Evolutionary conservation across 495 filamentous ascomycete genomes (phyloP).

Genomic region (Penicillium cataractarum): DNA sequence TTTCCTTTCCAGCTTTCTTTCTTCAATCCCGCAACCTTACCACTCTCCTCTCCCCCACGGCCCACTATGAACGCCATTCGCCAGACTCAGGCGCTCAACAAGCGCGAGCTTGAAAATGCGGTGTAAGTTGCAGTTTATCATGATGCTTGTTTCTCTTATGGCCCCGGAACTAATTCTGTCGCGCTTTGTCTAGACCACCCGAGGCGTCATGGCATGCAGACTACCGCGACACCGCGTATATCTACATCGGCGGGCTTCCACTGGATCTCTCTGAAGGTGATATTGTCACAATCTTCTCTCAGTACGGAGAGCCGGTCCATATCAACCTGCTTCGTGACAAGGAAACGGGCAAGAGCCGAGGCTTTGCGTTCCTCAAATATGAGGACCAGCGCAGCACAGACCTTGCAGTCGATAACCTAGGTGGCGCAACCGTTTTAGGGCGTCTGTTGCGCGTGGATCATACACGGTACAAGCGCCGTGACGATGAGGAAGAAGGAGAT

Average conservation of each 20-base stretch:
- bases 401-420: constrained; percentile 92
- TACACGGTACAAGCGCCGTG: constrained; percentile 82
- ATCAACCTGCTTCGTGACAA: constrained; percentile 91
- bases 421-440: constrained; percentile 81
- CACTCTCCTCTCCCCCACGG: constrained; percentile 4
- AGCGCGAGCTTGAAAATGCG: constrained; percentile 88
- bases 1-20: constrained; percentile 24
- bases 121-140: constrained; percentile 52
- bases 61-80: constrained; percentile 85
- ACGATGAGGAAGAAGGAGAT: constrained; percentile 79
- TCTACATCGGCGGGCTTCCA: constrained; percentile 94
- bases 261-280: constrained; percentile 96
- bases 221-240: constrained; percentile 94
- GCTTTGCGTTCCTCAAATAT: constrained; percentile 96
- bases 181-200: constrained; percentile 55
- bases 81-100: constrained; percentile 89
- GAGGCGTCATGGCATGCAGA: constrained; percentile 97
- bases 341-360: constrained; percentile 90
- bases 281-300: constrained; percentile 94
- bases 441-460: constrained; percentile 88
- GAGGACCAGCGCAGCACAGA: constrained; percentile 97
- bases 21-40: constrained; percentile 15
- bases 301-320: constrained; percentile 92
- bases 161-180: constrained; percentile 22
- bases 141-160: background rate